A percentile compares a stretch with the other conserved stretches of the same genome.
Conservation (phyloP, 2,329 filamentous ascomycete species). For the Colletotrichum sp. region DNA sequence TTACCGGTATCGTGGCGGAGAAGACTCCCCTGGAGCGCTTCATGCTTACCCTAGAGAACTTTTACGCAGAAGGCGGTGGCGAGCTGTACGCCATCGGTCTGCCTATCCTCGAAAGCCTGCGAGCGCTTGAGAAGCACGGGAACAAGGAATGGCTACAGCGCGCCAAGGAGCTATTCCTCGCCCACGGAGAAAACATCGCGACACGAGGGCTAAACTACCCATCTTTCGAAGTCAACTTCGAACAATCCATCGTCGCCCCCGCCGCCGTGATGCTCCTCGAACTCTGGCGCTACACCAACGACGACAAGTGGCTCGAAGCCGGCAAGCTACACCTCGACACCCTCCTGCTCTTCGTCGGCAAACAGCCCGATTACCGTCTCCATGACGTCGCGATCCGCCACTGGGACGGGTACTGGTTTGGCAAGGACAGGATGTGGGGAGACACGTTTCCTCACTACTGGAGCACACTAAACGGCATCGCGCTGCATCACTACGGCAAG, state of each 20-base stretch:
- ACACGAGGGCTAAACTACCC: background rate
- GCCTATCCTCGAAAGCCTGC: background rate
- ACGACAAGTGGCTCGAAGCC: conserved; percentile 39
- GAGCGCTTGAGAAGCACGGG: background rate
- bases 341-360: background rate
- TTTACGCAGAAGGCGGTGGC: conserved; percentile 6
- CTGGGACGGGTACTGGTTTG: conserved; percentile 20
- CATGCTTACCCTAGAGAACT: background rate
- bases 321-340: background rate
- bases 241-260: conserved; percentile 17
- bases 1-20: background rate
- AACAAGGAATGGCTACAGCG: background rate
- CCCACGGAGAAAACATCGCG: background rate
- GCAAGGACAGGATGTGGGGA: conserved; percentile 12
- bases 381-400: conserved; percentile 12
- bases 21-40: background rate
- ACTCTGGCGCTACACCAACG: conserved; percentile 46
- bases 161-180: background rate
- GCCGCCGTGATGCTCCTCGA: conserved; percentile 45
- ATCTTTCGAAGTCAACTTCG: conserved; percentile 13
- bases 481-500: conserved; percentile 3
- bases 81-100: conserved; percentile 7
- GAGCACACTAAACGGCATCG: conserved; percentile 9
- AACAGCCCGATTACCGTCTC: conserved; percentile 14
- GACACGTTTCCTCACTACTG: conserved; percentile 15